Evolutionary conservation across 495 filamentous ascomycete species (phyloP), one percentile per base, ranked within the genome.

Genomic region (Elasticomyces elasticus): DNA sequence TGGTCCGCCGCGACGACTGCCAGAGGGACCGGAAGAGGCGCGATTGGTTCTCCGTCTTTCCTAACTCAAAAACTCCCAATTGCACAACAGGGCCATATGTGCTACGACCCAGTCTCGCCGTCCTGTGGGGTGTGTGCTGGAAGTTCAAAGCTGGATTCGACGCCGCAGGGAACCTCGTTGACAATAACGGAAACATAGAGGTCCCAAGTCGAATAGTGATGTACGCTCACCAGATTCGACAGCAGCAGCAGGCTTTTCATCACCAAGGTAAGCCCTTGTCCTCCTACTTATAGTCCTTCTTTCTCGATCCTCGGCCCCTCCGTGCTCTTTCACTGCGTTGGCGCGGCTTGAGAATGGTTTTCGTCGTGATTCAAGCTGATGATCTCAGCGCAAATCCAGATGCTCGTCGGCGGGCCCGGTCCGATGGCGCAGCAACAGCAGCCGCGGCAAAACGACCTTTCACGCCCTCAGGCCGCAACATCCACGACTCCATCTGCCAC

Each of bases 71-170:
- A 24, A 68, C 66, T 23, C 73, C 74, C 9, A 56, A 71, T n/a
- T 75, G 68, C 59, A 76, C 75, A 1, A 79, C 74, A 42, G 74
- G 72, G 74, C 74, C 75, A 19, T 78, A 76, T 75, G 72, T 64
- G 26, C 70, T 78, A 57, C 66, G 67, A 56, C 74, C 75, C 1
- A 67, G 72, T 23, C 64, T 78, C 23, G 67, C 75, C 33, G 73
- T 79, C 23, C 60, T 78, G 49, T 79, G 76, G 76, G 76, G 76
- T 9, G 74, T 78, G 5, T 79, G 76, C 55, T 79, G 76, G 76
- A 77, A 76, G 74, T 76, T 76, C 61, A 72, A 62, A 52, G 47
- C 56, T 44, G 33, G 44, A 33, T 51, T 38, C 26, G 51, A 59
- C 51, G 43, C 1, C 2, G 30, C 48, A 5, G 56, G 51, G 13